Conservation (phyloP, 257 asterid species). For the Leptodermis oblonga region DNA sequence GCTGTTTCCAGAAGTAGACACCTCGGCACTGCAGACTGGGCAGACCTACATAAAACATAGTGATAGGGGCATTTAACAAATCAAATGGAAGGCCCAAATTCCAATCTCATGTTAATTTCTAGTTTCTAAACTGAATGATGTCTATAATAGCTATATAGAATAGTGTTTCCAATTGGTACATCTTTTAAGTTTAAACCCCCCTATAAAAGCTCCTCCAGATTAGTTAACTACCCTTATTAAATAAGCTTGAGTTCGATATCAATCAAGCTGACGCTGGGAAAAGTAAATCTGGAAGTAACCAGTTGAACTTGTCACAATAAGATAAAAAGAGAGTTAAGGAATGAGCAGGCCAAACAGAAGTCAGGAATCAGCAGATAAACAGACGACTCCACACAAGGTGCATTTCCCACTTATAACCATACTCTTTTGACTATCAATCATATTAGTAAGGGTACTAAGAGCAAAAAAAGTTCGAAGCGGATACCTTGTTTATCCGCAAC, state of each 20-base stretch:
- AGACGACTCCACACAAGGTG: too few species aligned
- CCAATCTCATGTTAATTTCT: not conserved
- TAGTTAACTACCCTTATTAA: not conserved
- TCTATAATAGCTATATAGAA: not conserved
- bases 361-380: not conserved
- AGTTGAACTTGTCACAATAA: not conserved
- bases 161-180: not conserved
- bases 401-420: too few species aligned
- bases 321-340: not conserved
- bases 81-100: not conserved
- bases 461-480: too few species aligned
- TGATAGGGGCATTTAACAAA: constrained; percentile 14
- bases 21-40: constrained; percentile 88
- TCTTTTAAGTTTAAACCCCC: not conserved
- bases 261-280: not conserved
- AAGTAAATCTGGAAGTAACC: not conserved
- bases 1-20: constrained; percentile 61
- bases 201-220: not conserved
- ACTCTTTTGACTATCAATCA: too few species aligned
- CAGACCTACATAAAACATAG: constrained; percentile 59
- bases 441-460: too few species aligned
- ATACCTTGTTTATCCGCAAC: constrained; percentile 87
- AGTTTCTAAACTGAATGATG: not conserved
- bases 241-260: not conserved
- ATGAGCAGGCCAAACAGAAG: too few species aligned